These are phyloP conservation scores for Conoideocrella luteorostrata DNA, from an alignment of 2,329 filamentous ascomycete genomes.

Conservation along the genomic window DNA sequence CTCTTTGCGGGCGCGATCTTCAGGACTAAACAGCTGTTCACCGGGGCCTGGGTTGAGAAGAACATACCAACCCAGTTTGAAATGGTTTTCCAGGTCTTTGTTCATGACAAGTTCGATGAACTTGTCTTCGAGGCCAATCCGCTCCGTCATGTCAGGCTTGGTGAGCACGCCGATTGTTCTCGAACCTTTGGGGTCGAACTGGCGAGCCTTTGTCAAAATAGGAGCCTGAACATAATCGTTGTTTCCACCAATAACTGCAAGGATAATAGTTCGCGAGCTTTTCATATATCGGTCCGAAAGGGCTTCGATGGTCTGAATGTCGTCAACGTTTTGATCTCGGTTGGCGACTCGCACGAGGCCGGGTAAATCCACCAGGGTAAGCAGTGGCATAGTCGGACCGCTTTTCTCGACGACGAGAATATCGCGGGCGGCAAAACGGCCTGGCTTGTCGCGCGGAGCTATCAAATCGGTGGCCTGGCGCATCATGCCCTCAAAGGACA, in stretches of 20 bases:
- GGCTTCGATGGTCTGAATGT: slow-evolving; percentile 45
- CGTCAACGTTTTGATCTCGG: slow-evolving; percentile 44
- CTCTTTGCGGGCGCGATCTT: slow-evolving; percentile 36
- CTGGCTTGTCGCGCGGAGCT: slow-evolving; percentile 42
- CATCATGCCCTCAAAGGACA: slow-evolving; percentile 46
- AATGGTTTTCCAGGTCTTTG: slow-evolving; percentile 42
- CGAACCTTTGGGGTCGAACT: slow-evolving; percentile 43
- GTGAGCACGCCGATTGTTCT: slow-evolving; percentile 47
- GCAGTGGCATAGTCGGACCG: slow-evolving; percentile 51
- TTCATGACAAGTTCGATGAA: slow-evolving; percentile 48
- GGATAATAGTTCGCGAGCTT: slow-evolving; percentile 47
- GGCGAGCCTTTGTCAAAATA: slow-evolving; percentile 42
- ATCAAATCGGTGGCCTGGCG: slow-evolving; percentile 44
- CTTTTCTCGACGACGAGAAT: slow-evolving; percentile 53
- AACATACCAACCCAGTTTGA: slow-evolving; percentile 46
- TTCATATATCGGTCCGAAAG: slow-evolving; percentile 51
- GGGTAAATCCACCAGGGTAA: slow-evolving; percentile 57
- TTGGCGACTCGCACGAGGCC: slow-evolving; percentile 50
- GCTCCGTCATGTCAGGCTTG: slow-evolving; percentile 47
- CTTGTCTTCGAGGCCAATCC: slow-evolving; percentile 46
- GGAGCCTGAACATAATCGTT: slow-evolving; percentile 48
- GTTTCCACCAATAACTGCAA: slow-evolving; percentile 50
- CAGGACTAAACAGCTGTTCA: slow-evolving; percentile 36
- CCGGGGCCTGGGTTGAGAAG: slow-evolving; percentile 43
- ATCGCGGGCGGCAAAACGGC: slow-evolving; percentile 44